A percentile compares a stretch with the other conserved stretches of the same genome.
These are phyloP conservation scores for Escallonia herrerae DNA, from an alignment of 129 eudicot species.

Conservation along the genomic window DNA sequence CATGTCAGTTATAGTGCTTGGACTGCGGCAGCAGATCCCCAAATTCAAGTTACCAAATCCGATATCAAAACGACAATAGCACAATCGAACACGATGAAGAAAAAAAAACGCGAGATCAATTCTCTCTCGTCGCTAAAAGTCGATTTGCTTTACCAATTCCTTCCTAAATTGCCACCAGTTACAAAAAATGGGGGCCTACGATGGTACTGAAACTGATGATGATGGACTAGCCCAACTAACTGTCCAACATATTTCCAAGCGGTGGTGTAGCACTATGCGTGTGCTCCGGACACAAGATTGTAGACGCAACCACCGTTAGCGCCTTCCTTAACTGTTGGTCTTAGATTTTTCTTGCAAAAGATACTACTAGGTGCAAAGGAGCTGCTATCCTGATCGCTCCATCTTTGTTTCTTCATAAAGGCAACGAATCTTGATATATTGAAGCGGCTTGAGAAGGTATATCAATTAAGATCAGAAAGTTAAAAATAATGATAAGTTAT, in stretches of 20 bases:
- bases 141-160: not conserved
- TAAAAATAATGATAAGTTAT: too few relatives aligned
- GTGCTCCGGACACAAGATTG: constrained; percentile 29
- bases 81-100: too few relatives aligned
- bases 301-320: constrained; percentile 23
- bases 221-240: constrained; percentile 4
- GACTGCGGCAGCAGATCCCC: too few relatives aligned
- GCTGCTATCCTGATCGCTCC: not conserved
- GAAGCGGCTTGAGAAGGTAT: too few relatives aligned
- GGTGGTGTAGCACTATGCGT: constrained; percentile 36
- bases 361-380: not conserved
- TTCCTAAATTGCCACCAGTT: constrained; percentile 4
- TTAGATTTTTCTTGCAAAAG: not conserved
- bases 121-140: not conserved
- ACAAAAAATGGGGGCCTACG: not conserved
- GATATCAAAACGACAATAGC: too few relatives aligned
- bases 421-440: not conserved
- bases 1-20: too few relatives aligned
- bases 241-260: constrained; percentile 29
- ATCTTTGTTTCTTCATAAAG: constrained; percentile 1
- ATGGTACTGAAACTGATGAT: not conserved
- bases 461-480: too few relatives aligned
- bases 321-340: constrained; percentile 40
- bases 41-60: too few relatives aligned
- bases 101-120: too few relatives aligned